A percentile compares a stretch with the other conserved stretches of the same genome.
Evolutionary conservation across 78 protist genomes (phyloP).

Genomic region (Dictyostelium citrinum): DNA sequence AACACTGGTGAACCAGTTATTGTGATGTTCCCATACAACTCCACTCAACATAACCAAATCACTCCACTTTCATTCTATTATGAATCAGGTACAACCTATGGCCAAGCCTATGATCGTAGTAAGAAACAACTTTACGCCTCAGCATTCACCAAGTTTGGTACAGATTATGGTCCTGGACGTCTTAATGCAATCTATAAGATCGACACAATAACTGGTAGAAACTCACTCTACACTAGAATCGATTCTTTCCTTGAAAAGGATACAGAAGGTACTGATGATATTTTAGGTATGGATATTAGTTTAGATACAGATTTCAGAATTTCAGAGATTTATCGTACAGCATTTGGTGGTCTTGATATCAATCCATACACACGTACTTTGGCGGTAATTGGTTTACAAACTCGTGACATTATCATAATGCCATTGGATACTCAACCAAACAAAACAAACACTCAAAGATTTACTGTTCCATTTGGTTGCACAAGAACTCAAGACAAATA

Average conservation of each 20-base stretch:
- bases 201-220: neutral
- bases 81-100: slow-evolving; percentile 34
- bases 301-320: neutral
- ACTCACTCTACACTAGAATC: neutral
- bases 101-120: slow-evolving; percentile 22
- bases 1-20: slow-evolving; percentile 16
- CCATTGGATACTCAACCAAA: slow-evolving; percentile 39
- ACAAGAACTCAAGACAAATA: neutral
- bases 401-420: neutral
- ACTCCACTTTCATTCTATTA: neutral
- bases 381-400: neutral
- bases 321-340: neutral
- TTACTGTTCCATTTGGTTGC: slow-evolving; percentile 8
- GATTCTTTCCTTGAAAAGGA: neutral
- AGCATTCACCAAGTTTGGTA: slow-evolving; percentile 35
- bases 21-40: slow-evolving; percentile 41
- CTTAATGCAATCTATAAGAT: slow-evolving; percentile 37
- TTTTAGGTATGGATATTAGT: neutral
- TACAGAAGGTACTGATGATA: neutral
- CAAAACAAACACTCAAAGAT: neutral
- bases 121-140: neutral
- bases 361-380: neutral
- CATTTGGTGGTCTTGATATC: slow-evolving; percentile 35
- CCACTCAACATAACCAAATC: neutral
- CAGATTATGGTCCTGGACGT: slow-evolving; percentile 50